Conservation (phyloP, 2,329 filamentous ascomycete genomes). For the Phialophora macrospora region DNA sequence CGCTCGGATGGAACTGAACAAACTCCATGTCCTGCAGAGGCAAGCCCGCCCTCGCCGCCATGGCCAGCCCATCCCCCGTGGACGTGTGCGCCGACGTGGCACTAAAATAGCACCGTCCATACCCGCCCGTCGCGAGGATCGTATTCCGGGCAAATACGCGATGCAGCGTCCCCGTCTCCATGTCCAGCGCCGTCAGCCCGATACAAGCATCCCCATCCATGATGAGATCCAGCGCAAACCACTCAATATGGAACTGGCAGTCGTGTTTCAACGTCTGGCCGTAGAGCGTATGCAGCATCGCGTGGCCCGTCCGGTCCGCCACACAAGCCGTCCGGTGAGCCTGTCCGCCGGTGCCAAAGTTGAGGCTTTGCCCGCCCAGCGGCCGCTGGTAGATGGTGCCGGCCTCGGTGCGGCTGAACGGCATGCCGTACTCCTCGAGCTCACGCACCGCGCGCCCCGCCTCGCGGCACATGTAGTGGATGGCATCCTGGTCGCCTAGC, state of each 20-base stretch:
- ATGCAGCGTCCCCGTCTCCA: slow-evolving; percentile 89
- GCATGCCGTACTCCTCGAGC: slow-evolving; percentile 95
- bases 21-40: slow-evolving; percentile 99
- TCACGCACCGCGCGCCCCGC: slow-evolving; percentile 60
- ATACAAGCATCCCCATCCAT: slow-evolving; percentile 98
- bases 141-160: slow-evolving; percentile 88
- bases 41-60: slow-evolving; percentile 96
- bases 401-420: slow-evolving; percentile 92
- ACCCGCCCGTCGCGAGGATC: slow-evolving; percentile 93
- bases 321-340: slow-evolving; percentile 97
- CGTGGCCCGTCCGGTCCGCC: slow-evolving; percentile 94
- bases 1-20: slow-evolving; percentile 98
- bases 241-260: slow-evolving; percentile 99
- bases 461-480: slow-evolving; percentile 64
- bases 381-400: slow-evolving; percentile 98
- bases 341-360: slow-evolving; percentile 95
- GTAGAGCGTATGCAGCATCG: slow-evolving; percentile 96
- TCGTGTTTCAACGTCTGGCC: slow-evolving; percentile 96
- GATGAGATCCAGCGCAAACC: slow-evolving; percentile 93
- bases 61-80: slow-evolving; percentile 98
- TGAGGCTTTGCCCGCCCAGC: slow-evolving; percentile 94
- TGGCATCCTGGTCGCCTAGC: slow-evolving; percentile 64
- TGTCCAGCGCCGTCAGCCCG: slow-evolving; percentile 90
- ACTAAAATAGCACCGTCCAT: slow-evolving; percentile 97
- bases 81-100: slow-evolving; percentile 98